phyloP scores from a whole-genome alignment of 306 rosid genomes.

The Senna tora region DNA sequence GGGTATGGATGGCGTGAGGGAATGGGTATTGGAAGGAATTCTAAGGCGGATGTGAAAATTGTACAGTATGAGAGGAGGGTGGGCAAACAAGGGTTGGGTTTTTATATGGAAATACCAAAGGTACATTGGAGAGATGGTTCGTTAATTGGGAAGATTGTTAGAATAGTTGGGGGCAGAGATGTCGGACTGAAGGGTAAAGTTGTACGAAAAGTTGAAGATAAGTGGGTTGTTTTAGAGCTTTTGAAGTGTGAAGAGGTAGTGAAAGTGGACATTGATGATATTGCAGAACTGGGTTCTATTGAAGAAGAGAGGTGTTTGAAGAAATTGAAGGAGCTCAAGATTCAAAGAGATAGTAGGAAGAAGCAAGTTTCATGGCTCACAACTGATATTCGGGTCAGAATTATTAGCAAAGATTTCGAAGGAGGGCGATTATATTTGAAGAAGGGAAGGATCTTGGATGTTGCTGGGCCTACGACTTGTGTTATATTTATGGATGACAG shows the following conservation, averaged over 20 bases:
- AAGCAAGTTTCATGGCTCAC: slow-evolving; percentile 65
- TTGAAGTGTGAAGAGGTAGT: slow-evolving; percentile 44
- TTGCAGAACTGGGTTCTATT: slow-evolving; percentile 63
- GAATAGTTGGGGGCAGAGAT: slow-evolving; percentile 63
- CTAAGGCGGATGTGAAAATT: slow-evolving; percentile 70
- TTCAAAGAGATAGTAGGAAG: slow-evolving; percentile 33
- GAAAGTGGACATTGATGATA: slow-evolving; percentile 49
- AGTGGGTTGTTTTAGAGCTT: slow-evolving; percentile 52
- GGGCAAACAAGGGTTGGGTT: slow-evolving; percentile 78
- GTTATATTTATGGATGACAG: slow-evolving; percentile 83
- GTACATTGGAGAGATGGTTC: slow-evolving; percentile 29
- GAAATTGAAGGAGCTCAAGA: slow-evolving; percentile 58
- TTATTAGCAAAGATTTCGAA: slow-evolving; percentile 64
- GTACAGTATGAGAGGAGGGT: slow-evolving; percentile 53
- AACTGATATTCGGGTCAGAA: slow-evolving; percentile 79
- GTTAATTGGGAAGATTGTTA: slow-evolving; percentile 47
- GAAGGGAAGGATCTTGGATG: slow-evolving; percentile 85
- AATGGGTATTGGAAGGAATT: slow-evolving; percentile 77
- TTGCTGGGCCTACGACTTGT: slow-evolving; percentile 72
- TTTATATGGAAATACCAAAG: slow-evolving; percentile 31
- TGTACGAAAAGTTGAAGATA: slow-evolving; percentile 43
- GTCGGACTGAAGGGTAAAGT: slow-evolving; percentile 63
- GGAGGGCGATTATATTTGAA: slow-evolving; percentile 74
- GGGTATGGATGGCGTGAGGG: slow-evolving; percentile 93
- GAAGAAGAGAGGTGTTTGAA: slow-evolving; percentile 68